Evolutionary conservation across 306 rosid species (phyloP).

Genomic region (Dalbergia oliveri): DNA sequence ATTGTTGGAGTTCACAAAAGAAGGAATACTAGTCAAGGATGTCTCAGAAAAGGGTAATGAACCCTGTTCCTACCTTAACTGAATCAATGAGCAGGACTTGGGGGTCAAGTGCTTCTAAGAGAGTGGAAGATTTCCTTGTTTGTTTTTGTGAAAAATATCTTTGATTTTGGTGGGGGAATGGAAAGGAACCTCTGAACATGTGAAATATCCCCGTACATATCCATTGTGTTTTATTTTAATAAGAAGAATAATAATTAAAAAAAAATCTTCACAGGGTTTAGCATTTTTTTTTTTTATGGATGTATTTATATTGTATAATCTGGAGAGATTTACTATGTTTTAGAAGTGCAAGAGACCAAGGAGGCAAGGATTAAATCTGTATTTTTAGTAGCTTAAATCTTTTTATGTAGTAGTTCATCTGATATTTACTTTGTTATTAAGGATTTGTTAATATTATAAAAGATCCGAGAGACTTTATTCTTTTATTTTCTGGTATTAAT

Average conservation of each 20-base stretch:
- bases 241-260: background rate
- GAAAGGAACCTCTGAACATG: conserved; percentile 16
- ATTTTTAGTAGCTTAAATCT: no score
- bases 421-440: no score
- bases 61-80: background rate
- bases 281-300: no score
- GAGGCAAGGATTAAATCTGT: no score
- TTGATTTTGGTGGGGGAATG: conserved; percentile 33
- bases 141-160: conserved; percentile 31
- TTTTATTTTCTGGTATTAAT: no score
- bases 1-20: conserved; percentile 53
- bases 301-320: no score
- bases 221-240: background rate
- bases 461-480: no score
- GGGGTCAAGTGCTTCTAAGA: background rate
- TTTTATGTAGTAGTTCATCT: no score
- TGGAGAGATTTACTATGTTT: no score
- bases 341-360: no score
- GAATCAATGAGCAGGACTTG: background rate
- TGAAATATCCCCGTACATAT: conserved; percentile 22
- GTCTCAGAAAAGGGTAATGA: background rate
- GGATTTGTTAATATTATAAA: no score
- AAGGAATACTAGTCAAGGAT: no score
- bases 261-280: background rate
- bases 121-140: background rate